Evolutionary conservation across 1,284 basidiomycete species (phyloP), one percentile per base, ranked within the genome.

Genomic region (Trichosporon ovoides): DNA sequence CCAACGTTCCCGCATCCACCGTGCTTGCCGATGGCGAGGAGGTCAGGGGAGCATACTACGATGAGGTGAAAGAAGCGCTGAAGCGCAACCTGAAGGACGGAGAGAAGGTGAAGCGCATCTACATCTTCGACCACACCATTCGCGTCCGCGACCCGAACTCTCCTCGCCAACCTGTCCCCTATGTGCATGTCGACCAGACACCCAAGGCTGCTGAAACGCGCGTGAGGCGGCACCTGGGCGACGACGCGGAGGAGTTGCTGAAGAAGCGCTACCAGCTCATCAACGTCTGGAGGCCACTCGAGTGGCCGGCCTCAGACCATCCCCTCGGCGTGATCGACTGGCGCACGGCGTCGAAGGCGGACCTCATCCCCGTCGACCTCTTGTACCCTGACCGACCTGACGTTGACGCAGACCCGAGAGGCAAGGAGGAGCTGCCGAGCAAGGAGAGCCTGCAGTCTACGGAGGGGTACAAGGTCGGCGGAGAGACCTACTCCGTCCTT

Each of bases 151-250:
- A 58, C 48, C 61, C 61, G 4, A 9, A 18, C 0, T 43, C 61
- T 0, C 54, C 61, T 16, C 58, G 61, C 11, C 61, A 63, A 38
- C 61, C 61, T 3, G 61, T 63, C 10, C 43, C 49, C 38, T 49
- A 24, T 18, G 62, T 64, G 22, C 62, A 64, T 24, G 59, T 64
- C 37, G 62, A 64, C 57, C 62, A 64, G 59, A 64, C 62, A 14
- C 59, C 59, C 1, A 53, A 33, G 16, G 62, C 62, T 3, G 62
- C 59, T 11, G 53, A 16, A 9, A 31, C 46, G 6, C 59, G 62
- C n/a, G 62, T 64, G 16, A 28, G 57, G 2, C 38, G 59, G 18
- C 62, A 64, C 43, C 37, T 57, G 18, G 57, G 48, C n/a, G 40
- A 28, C 34, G 59, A 61, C 3, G 62, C 57, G 11, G 62, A 64